These are phyloP conservation scores for Didymellaceae sp. DNA, from an alignment of 2,329 filamentous ascomycete species.

Conservation along the genomic window DNA sequence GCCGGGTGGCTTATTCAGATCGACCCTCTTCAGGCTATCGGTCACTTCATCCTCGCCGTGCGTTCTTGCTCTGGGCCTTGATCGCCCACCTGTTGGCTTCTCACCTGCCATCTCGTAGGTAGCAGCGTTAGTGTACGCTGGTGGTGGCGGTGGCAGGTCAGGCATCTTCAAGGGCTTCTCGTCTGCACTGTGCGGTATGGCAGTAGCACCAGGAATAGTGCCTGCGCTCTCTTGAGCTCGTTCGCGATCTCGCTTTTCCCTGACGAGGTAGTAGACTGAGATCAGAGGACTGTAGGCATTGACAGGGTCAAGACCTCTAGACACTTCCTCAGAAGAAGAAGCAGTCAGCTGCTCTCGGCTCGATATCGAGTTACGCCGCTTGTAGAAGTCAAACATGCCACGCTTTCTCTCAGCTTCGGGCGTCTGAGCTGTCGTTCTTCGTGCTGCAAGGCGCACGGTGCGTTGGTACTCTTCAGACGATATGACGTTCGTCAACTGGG, in stretches of 20 bases:
- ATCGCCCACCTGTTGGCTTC: constrained; percentile 81
- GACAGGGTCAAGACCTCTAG: constrained; percentile 81
- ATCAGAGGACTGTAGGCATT: constrained; percentile 93
- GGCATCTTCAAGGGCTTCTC: constrained; percentile 69
- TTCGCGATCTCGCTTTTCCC: constrained; percentile 89
- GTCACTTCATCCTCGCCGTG: constrained; percentile 92
- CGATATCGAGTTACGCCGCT: constrained; percentile 84
- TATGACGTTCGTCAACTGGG: constrained; percentile 82
- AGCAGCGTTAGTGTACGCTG: constrained; percentile 85
- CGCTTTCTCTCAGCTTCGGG: constrained; percentile 76
- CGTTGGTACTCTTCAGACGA: constrained; percentile 94
- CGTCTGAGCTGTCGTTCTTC: constrained; percentile 66
- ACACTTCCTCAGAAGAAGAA: constrained; percentile 84
- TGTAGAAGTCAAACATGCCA: constrained; percentile 97
- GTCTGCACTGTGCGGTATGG: constrained; percentile 62
- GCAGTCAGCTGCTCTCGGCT: constrained; percentile 86
- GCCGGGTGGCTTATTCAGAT: constrained; percentile 58
- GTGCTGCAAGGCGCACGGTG: constrained; percentile 74
- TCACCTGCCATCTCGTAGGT: constrained; percentile 90
- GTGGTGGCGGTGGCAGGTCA: constrained; percentile 80
- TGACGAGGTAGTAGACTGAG: constrained; percentile 95
- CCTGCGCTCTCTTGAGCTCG: constrained; percentile 65
- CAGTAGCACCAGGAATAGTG: constrained; percentile 63
- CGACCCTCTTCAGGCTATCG: constrained; percentile 72
- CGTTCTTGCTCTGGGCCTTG: constrained; percentile 84